phyloP scores from a whole-genome alignment of 164 flowering plant genomes.

The Umbilicus rupestris region DNA sequence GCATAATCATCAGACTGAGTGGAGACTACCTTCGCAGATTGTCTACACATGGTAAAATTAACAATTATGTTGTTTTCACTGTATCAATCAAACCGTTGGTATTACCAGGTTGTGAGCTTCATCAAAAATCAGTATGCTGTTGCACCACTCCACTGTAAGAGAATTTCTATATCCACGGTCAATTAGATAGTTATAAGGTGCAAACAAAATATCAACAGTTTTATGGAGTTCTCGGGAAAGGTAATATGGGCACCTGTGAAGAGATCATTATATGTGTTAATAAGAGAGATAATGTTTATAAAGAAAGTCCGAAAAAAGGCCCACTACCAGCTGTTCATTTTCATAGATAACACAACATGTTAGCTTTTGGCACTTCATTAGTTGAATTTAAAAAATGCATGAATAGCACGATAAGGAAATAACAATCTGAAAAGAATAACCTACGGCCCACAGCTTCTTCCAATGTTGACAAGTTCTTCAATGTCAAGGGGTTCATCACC shows the following conservation, averaged over 20 bases:
- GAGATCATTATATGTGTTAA: background rate
- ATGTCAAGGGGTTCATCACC: slow-evolving; percentile 96
- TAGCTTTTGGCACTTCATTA: background rate
- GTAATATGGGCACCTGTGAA: slow-evolving; percentile 87
- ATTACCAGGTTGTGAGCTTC: slow-evolving; percentile 98
- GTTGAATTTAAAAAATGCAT: background rate
- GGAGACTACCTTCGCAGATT: too few relatives aligned
- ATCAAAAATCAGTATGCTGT: slow-evolving; percentile 82
- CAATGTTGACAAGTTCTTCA: slow-evolving; percentile 90
- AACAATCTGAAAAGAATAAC: slow-evolving; percentile 22
- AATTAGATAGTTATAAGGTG: slow-evolving; percentile 94
- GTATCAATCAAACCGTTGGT: background rate
- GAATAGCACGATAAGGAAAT: background rate
- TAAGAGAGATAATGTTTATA: background rate
- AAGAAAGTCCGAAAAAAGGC: background rate
- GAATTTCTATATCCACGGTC: slow-evolving; percentile 55
- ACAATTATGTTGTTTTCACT: background rate
- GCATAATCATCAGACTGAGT: too few relatives aligned
- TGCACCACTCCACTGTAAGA: slow-evolving; percentile 52
- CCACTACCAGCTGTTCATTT: background rate
- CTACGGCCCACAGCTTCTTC: slow-evolving; percentile 73
- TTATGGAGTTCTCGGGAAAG: slow-evolving; percentile 81
- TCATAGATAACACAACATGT: background rate
- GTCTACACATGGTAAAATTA: background rate
- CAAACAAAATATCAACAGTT: slow-evolving; percentile 77